A percentile compares a stretch with the other conserved stretches of the same genome.
These are phyloP conservation scores for Rhizopogon vinicolor DNA, from an alignment of 768 basidiomycete genomes.

Conservation along the genomic window DNA sequence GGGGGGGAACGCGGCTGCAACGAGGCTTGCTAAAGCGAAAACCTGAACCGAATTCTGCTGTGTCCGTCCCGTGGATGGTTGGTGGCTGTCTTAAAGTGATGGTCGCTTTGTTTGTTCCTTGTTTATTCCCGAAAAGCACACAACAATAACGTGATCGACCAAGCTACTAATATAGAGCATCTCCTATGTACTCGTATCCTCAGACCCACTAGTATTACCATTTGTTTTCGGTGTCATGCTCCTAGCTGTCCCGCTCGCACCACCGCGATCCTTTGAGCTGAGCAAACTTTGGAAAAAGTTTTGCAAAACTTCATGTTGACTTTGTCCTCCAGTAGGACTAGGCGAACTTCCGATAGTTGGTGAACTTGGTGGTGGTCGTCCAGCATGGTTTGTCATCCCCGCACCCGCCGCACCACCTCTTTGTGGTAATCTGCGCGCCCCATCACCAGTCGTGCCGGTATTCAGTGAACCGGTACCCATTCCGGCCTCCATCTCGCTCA, in stretches of 20 bases:
- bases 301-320: conserved; percentile 79
- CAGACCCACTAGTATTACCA: conserved; percentile 30
- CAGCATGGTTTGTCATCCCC: conserved; percentile 24
- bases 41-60: background rate
- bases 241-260: conserved; percentile 25
- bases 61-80: conserved; percentile 3
- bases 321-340: conserved; percentile 51
- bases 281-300: conserved; percentile 85
- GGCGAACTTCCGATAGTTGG: conserved; percentile 34
- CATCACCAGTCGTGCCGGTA: conserved; percentile 31
- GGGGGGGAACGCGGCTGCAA: conserved; percentile 11
- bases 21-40: conserved; percentile 19
- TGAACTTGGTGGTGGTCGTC: conserved; percentile 36
- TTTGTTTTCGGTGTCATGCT: conserved; percentile 28
- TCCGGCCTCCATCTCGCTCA: conserved; percentile 82
- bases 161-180: too few species aligned
- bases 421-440: conserved; percentile 27
- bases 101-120: conserved; percentile 9
- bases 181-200: conserved; percentile 29
- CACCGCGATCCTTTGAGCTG: conserved; percentile 58
- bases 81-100: conserved; percentile 7
- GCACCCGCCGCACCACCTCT: conserved; percentile 30
- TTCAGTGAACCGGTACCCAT: conserved; percentile 29
- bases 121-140: conserved; percentile 8
- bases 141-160: background rate